Base-by-base conservation (phyloP, 208 protist genomes). In the Herpetomonas tarakana region DNA sequence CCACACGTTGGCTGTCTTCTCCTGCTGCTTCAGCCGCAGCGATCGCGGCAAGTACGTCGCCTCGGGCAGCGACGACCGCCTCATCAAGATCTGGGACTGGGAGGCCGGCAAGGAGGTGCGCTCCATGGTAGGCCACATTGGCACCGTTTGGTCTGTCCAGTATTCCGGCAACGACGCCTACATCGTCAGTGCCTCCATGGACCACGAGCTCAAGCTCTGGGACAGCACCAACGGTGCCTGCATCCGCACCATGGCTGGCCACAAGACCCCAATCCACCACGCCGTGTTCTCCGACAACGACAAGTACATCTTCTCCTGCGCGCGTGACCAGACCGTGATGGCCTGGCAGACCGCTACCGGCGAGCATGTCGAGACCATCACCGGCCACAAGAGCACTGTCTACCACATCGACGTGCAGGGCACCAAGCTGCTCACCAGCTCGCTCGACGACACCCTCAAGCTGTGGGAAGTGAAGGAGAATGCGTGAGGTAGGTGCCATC, bases 81-180 rank as follows among this genome's bases (percentile, higher is more conserved):
- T 82, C 29, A 77, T 96, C 58, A 90, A 89, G 62, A 81, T 93
- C 18, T 93, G 86, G 86, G 82, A 96, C 52, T 96, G 89, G 89
- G 52, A 58, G 30, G 61, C 71, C 11, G 60, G 53, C 30, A 81
- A 78, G 49, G 86, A 93, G 56, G 52, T 89, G 35, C 59, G 65
- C 31, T 79, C 82, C 18, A 71, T 92, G 21, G 18, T 68, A 22
- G 89, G 89, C n/a, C 89, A 96, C 73, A 83, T 71, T 22, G 84
- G 82, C 29, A 92, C 86, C 6, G 80, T 96, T 19, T 96, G 89
- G 86, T 88, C 86, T 25, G 80, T 84, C 7, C 21, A 45, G 47
- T 93, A 79, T 72, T 92, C 81, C 11, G 54, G 86, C 68, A 74
- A 72, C 54, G 89, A 93, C 60, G 65, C 44, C 29, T 81, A 76